Conservation (phyloP, 2,329 filamentous ascomycete species). For the Penicillium sp. region DNA sequence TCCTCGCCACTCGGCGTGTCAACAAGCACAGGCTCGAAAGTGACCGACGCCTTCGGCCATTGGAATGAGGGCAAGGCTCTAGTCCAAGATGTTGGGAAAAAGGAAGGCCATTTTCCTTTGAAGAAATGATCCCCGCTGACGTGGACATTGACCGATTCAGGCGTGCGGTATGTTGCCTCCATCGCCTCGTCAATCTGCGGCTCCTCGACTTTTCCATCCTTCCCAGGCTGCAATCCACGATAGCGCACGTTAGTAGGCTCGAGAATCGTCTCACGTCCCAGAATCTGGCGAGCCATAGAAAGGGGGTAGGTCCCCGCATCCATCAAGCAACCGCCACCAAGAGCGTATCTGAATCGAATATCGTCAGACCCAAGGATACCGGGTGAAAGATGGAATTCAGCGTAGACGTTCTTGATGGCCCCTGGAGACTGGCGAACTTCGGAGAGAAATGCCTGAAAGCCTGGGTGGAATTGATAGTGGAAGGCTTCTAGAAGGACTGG, state of each 20-base stretch:
- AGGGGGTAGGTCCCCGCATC: constrained; percentile 12
- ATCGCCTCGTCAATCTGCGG: constrained; percentile 4
- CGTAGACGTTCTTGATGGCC: background rate
- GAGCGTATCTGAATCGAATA: constrained; percentile 9
- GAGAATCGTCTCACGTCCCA: constrained; percentile 8
- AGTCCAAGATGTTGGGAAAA: constrained; percentile 1
- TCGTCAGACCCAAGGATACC: background rate
- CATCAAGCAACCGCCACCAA: constrained; percentile 12
- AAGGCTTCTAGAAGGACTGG: constrained; percentile 7
- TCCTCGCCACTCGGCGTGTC: background rate
- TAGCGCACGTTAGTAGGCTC: background rate
- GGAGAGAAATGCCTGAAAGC: constrained; percentile 2
- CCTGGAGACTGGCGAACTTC: constrained; percentile 1
- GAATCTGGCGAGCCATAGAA: constrained; percentile 10
- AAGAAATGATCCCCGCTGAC: background rate
- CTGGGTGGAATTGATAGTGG: constrained; percentile 9
- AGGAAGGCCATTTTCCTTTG: background rate
- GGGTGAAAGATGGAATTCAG: background rate
- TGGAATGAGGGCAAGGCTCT: background rate
- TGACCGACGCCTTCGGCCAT: background rate
- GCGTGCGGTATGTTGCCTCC: background rate
- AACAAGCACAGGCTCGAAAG: background rate
- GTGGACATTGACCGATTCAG: background rate
- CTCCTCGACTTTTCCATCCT: background rate
- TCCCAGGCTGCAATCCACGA: background rate